Evolutionary conservation across 148 eudicot species (phyloP), one percentile per base, ranked within the genome.

Genomic region (Linanthus parryae): DNA sequence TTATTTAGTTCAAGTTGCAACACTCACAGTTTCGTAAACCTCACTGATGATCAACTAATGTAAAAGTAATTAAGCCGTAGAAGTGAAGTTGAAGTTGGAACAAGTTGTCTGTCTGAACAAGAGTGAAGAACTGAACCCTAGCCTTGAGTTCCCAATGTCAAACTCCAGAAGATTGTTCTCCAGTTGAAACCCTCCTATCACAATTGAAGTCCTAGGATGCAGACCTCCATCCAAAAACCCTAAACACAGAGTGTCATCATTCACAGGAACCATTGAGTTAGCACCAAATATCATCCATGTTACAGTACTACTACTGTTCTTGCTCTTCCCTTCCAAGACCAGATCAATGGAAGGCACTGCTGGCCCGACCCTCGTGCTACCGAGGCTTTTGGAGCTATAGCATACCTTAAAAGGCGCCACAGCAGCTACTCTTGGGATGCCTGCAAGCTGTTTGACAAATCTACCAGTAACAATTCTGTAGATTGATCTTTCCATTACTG

Each of bases 371-470:
- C 90, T 48, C 0, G 91, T 83, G 30, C 71, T 43, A 0, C 29
- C n/a, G 8, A 82, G 30, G 33, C 64, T 53, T 2, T 8, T 30
- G 3, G 48, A 22, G 21, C 60, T 36, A 17, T 66, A 87, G 27
- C 95, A 87, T 5, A 64, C 62, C 8, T 58, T 42, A 46, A 87
- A 83, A 1, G 87, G 91, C 3, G 62, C 67, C 8, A 87, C 84
- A 0, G 72, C 26, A 2, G 54, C 15, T 0, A 78, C 87, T 16
- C 71, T 66, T 1, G 66, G 36, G 0, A 86, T 45, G 41, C 58
- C 54, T 0, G 64, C 43, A 28, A 54, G 13, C 40, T 72, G 71
- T 0, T 40, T 48, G 33, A 58, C 38, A 21, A 70, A 77, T 0
- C 61, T 61, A 4, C 28, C 19, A 0, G 73, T 66, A 5, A 81